These are phyloP conservation scores for Fusarium zealandicum DNA, from an alignment of 2,329 filamentous ascomycete species.

Conservation along the genomic window DNA sequence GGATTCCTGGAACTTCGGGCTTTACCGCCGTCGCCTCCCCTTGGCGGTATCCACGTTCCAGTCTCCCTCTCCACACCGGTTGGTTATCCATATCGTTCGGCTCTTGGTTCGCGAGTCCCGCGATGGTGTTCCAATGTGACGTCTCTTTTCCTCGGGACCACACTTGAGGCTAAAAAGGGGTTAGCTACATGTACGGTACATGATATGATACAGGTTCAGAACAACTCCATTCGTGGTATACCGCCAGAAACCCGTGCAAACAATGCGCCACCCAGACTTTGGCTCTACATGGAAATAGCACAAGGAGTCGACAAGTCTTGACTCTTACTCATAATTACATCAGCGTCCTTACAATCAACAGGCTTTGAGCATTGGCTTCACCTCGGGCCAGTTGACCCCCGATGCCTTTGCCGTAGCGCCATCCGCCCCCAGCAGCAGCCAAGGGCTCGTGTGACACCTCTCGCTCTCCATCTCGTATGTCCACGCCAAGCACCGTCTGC, in stretches of 20 bases:
- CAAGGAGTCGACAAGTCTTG: conserved; percentile 1
- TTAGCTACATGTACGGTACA: conserved; percentile 17
- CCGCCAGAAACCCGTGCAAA: conserved; percentile 18
- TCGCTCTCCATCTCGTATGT: conserved; percentile 52
- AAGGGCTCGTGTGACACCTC: conserved; percentile 56
- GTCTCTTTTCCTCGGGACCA: neutral
- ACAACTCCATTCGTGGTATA: conserved; percentile 17
- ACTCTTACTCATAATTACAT: conserved; percentile 3
- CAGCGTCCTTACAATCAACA: conserved; percentile 31
- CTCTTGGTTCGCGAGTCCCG: conserved; percentile 22
- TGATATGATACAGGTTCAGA: conserved; percentile 16
- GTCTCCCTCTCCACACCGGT: conserved; percentile 30
- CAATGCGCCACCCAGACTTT: conserved; percentile 11
- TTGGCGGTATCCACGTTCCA: conserved; percentile 25
- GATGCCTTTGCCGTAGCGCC: conserved; percentile 40
- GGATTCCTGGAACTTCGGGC: conserved; percentile 35
- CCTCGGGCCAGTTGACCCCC: conserved; percentile 44
- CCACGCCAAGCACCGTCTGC: conserved; percentile 59
- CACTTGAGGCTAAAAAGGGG: conserved; percentile 24
- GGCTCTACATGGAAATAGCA: no score
- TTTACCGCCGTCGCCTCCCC: conserved; percentile 27
- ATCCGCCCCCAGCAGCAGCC: conserved; percentile 55
- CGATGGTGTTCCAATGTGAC: conserved; percentile 27
- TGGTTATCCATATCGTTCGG: conserved; percentile 34
- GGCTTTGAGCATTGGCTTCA: conserved; percentile 38